Evolutionary conservation across 352 stramenopile genomes (phyloP), one percentile per base, ranked within the genome.

Genomic region (Phytophthora cactorum): DNA sequence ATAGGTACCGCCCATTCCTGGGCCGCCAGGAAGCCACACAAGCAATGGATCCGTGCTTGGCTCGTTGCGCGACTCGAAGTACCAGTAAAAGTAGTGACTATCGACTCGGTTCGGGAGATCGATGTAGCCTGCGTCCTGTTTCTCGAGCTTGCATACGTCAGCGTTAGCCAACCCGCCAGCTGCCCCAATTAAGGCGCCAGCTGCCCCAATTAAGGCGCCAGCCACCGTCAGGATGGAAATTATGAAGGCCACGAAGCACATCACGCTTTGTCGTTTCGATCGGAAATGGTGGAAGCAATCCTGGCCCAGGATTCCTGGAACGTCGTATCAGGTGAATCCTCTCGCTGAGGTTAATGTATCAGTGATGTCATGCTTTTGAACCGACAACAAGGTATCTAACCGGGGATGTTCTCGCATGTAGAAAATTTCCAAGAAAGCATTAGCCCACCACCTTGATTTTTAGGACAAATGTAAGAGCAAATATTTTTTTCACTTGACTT

Each of bases 81-180:
- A 87, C 82, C 82, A 90, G 52, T 86, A 89, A 63, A 90, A 90
- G 43, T 52, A 90, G 41, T 87, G 55, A 47, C 85, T 77, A 52
- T 84, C 78, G 39, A 79, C 61, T 54, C 84, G 84, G 78, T 86
- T 84, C 22, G 77, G 52, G 14, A 89, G 65, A 51, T 75, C 64
- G 53, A 89, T 79, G 61, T 85, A 89, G 1, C 75, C 80, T 1
- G 73, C 64, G 17, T 45, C 34, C 32, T 57, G 51, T 44, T 46
- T 46, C 25, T 57, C 51, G 10, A 32, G 28, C 31, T 41, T 38
- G 28, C 28, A 39, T 11, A 34, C 46, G 15, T 31, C 46, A 52
- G 44, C 17, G 25, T 6, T 14, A 52, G 25, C 7, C 14, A n/a
- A 6, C 2, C 34, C 8, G 10, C 34, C 12, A 39, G 34, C 34